Evolutionary conservation across 108 stramenopile genomes (phyloP), one percentile per base, ranked within the genome.

Genomic region (Cyclotella baltica): DNA sequence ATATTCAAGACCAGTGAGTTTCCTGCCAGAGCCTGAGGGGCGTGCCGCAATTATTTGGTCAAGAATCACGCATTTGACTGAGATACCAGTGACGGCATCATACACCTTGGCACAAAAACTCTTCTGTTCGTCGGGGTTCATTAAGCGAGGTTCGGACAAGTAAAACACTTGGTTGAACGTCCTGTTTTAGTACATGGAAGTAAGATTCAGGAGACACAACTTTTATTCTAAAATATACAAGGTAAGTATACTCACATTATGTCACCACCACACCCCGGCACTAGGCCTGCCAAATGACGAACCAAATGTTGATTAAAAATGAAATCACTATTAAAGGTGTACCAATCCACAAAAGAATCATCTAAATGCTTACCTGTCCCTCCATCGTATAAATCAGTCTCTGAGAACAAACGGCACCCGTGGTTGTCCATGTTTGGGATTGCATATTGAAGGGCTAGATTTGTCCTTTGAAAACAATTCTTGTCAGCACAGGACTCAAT

Each of bases 381-480:
- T 13, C 25, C 55, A 4, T 9, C 53, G 46, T 66, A 81, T 1
- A 81, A 34, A 37, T 81, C 75, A 25, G 16, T 23, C 51, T 81
- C 80, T 48, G 80, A 71, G 37, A 55, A 76, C 4, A 81, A 23
- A 2, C 67, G 36, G 33, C 80, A 81, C 8, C 80, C 80, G 59
- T 67, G 67, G 36, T 61, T 81, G 20, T 29, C 19, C 20, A 35
- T 36, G 27, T 81, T 81, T 35, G 80, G 80, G 36, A 81, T 43
- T 2, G 71, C 75, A 35, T 76, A 81, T 23, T 72, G 55, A 3
- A 76, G 28, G 4, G 34, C 75, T 2, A 27, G 3, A 5, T 62
- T 53, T 6, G 65, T 3, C 4, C 10, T 67, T 33, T n/a, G n/a
- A n/a, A n/a, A n/a, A n/a, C n/a, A n/a, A n/a, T n/a, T n/a, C n/a